These are phyloP conservation scores for Rhizopogon roseolus DNA, from an alignment of 768 basidiomycete species.

Conservation along the genomic window DNA sequence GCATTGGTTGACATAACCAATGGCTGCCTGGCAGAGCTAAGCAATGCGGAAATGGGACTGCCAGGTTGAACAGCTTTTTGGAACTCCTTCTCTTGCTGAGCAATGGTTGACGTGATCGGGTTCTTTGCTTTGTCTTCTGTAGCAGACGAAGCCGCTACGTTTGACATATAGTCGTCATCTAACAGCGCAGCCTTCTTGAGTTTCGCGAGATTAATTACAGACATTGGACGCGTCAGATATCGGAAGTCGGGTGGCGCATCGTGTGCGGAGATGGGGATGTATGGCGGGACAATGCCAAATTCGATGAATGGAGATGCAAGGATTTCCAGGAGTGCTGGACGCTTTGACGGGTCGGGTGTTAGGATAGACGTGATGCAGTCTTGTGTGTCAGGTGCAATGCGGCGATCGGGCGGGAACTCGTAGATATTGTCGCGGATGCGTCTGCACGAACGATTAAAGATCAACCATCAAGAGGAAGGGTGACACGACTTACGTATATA, in stretches of 20 bases:
- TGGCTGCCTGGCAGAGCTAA: conserved; percentile 86
- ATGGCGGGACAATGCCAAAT: conserved; percentile 72
- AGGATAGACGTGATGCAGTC: conserved; percentile 82
- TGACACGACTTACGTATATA: conserved; percentile 68
- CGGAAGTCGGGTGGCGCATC: conserved; percentile 74
- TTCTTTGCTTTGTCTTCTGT: conserved; percentile 24
- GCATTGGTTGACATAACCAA: conserved; percentile 59
- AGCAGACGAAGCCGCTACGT: conserved; percentile 38
- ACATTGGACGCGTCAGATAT: conserved; percentile 54
- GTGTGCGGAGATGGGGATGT: conserved; percentile 76
- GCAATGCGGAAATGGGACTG: conserved; percentile 86
- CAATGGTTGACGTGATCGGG: conserved; percentile 56
- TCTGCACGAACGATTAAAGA: conserved; percentile 31
- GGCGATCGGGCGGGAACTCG: conserved; percentile 78
- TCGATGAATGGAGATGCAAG: conserved; percentile 83
- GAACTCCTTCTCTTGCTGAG: conserved; percentile 94
- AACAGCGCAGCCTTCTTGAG: conserved; percentile 59
- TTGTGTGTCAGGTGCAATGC: conserved; percentile 66
- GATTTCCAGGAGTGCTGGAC: conserved; percentile 83
- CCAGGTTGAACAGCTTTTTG: conserved; percentile 93
- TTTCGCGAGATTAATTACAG: conserved; percentile 64
- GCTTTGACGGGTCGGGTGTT: conserved; percentile 74
- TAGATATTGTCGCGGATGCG: conserved; percentile 94
- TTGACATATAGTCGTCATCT: conserved; percentile 53
- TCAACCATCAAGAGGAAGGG: not conserved